Percentiles rank a stretch among this genome's conserved stretches.
These are phyloP conservation scores for rapeseed (Brassica napus) DNA, from an alignment of 345 rosid genomes.

Conservation along the genomic window DNA sequence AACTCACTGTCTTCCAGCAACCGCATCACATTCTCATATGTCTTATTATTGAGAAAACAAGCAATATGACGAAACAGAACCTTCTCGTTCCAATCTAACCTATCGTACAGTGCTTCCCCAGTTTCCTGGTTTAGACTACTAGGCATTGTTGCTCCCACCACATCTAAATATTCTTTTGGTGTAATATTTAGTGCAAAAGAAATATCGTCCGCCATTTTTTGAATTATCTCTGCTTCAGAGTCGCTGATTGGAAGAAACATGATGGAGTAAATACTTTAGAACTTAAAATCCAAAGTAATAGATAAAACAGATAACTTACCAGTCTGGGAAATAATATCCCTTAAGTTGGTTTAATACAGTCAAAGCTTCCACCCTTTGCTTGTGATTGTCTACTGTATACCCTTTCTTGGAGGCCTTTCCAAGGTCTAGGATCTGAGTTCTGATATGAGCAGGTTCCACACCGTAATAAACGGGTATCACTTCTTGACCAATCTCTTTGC, in stretches of 20 bases:
- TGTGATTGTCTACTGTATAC: not conserved
- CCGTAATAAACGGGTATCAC: not conserved
- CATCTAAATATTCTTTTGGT: not conserved
- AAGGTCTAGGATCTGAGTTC: not conserved
- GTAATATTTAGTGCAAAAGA: slow-evolving; percentile 3
- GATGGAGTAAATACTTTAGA: not conserved
- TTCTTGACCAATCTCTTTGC: slow-evolving; percentile 2
- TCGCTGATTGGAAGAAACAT: not conserved
- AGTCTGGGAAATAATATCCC: not conserved
- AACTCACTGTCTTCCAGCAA: not conserved
- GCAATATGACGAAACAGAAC: slow-evolving; percentile 4
- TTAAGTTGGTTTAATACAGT: not conserved
- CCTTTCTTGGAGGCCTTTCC: not conserved
- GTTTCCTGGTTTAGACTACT: not conserved
- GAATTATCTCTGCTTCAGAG: not conserved
- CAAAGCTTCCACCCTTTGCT: not conserved
- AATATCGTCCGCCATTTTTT: not conserved
- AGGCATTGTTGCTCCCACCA: not conserved
- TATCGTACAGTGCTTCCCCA: not conserved
- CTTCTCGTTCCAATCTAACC: not conserved
- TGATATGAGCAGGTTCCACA: slow-evolving; percentile 1
- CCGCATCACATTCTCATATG: slow-evolving; percentile 7
- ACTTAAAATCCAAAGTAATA: not conserved
- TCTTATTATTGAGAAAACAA: not conserved
- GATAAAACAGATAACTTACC: not conserved